Evolutionary conservation across 75 land plant genomes (phyloP), one percentile per base, ranked within the genome.

Genomic region (Ceratopteris richardii): DNA sequence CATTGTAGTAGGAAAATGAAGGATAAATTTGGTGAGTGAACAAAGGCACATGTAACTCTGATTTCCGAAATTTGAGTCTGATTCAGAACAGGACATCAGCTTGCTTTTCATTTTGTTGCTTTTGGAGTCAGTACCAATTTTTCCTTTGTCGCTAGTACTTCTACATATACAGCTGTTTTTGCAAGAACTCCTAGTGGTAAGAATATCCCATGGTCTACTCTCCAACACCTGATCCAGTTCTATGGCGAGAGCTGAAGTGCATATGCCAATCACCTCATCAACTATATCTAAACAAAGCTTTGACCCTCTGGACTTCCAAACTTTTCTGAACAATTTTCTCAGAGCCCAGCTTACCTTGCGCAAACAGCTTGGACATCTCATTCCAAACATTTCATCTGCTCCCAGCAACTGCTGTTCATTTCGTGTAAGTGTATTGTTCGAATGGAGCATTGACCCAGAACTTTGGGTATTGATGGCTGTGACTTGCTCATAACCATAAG

Each of bases 231-330:
- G 24, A 52, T 52, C 14, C 18, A 52, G 28, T 22, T 23, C 54
- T 4, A 52, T 26, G 22, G 54, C 22, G 1, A 52, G 9, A 19
- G 54, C 54, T 19, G 54, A 22, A 1, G 29, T 5, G 14, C 54
- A 52, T 3, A 23, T 26, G 5, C 54, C 54, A 26, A 52, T 52
- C 24, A 52, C 54, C 13, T 52, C 54, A 52, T 52, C 54, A 3
- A 14, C 54, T 52, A 26, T 28, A 52, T 24, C 14, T 14, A 52
- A 26, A 5, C 28, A 52, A 26, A 23, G 24, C 4, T 22, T 3
- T 24, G 54, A 21, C 54, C 54, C 54, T 23, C 27, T 52, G 13
- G 14, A 23, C 14, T 12, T 52, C 54, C 54, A 52, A 4, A 28
- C 25, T 26, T 14, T 52, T 1, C 3, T 26, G 23, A 23, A 52